These are phyloP conservation scores for Urostyla sp. DNA, from an alignment of 73 alveolate genomes.

Conservation along the genomic window DNA sequence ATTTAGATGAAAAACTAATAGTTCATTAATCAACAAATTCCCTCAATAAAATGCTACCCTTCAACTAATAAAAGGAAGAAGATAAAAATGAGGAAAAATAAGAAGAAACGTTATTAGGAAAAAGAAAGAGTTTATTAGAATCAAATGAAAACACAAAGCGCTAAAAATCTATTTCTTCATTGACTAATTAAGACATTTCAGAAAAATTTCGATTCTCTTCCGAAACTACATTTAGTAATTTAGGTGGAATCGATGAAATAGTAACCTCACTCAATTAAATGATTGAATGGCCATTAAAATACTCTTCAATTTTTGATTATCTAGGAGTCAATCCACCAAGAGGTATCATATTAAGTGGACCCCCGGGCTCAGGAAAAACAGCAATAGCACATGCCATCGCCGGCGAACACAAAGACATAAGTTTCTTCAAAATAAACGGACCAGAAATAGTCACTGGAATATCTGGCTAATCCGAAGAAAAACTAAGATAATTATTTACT, in stretches of 20 bases:
- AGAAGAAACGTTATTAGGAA: not conserved
- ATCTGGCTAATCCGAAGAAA: slow-evolving; percentile 98
- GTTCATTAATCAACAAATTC: not conserved
- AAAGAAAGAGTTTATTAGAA: not conserved
- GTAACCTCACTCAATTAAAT: slow-evolving; percentile 82
- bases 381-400: slow-evolving; percentile 94
- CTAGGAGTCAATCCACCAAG: slow-evolving; percentile 96
- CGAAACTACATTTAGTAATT: slow-evolving; percentile 16
- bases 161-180: not conserved
- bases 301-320: slow-evolving; percentile 85
- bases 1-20: not conserved
- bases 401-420: slow-evolving; percentile 83
- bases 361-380: slow-evolving; percentile 98
- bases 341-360: slow-evolving; percentile 95
- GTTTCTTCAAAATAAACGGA: slow-evolving; percentile 95
- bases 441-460: slow-evolving; percentile 97
- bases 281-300: slow-evolving; percentile 88
- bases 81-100: slow-evolving; percentile 6
- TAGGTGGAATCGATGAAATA: slow-evolving; percentile 86
- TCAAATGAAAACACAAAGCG: not conserved
- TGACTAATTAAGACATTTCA: too few species aligned
- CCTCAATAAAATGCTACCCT: slow-evolving; percentile 35
- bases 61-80: not conserved
- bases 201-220: slow-evolving; percentile 22
- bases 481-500: slow-evolving; percentile 94